Evolutionary conservation across 441 rosid species (phyloP).

Genomic region (Adansonia gregorii): DNA sequence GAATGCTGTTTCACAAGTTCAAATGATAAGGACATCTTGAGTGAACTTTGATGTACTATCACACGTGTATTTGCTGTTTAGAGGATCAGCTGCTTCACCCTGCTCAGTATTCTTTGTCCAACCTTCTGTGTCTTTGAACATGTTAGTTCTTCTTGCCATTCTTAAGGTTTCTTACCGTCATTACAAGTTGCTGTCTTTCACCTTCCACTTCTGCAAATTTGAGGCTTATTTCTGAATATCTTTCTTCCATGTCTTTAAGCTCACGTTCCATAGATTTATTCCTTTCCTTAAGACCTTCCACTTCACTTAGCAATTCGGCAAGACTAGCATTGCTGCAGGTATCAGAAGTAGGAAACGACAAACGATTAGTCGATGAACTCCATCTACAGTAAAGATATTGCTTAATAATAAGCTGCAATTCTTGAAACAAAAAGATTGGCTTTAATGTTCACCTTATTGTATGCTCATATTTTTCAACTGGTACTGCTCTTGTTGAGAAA

Average conservation of each 20-base stretch:
- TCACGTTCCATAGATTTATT: slow-evolving; percentile 28
- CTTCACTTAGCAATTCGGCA: slow-evolving; percentile 24
- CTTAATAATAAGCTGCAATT: background rate
- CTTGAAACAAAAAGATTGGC: slow-evolving; percentile 13
- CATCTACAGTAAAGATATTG: slow-evolving; percentile 11
- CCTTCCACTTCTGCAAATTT: slow-evolving; percentile 56
- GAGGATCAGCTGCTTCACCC: slow-evolving; percentile 26
- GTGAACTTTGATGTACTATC: slow-evolving; percentile 19
- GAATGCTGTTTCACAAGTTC: slow-evolving; percentile 3
- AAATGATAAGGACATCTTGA: slow-evolving; percentile 20
- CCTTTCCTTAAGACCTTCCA: slow-evolving; percentile 29
- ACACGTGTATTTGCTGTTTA: slow-evolving; percentile 30
- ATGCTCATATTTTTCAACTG: slow-evolving; percentile 45
- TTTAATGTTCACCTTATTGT: slow-evolving; percentile 27
- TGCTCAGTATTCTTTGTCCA: slow-evolving; percentile 15
- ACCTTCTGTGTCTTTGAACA: slow-evolving; percentile 28
- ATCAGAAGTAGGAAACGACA: slow-evolving; percentile 9
- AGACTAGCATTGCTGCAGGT: slow-evolving; percentile 26
- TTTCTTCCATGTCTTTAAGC: slow-evolving; percentile 35
- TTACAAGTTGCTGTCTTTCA: slow-evolving; percentile 52
- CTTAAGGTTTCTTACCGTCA: slow-evolving; percentile 47
- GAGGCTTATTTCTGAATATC: slow-evolving; percentile 55
- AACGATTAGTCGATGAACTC: background rate
- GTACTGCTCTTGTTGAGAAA: background rate
- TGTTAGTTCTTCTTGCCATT: slow-evolving; percentile 46